phyloP scores from a whole-genome alignment of 2,329 filamentous ascomycete species.

The Neofusicoccum laricinum region DNA sequence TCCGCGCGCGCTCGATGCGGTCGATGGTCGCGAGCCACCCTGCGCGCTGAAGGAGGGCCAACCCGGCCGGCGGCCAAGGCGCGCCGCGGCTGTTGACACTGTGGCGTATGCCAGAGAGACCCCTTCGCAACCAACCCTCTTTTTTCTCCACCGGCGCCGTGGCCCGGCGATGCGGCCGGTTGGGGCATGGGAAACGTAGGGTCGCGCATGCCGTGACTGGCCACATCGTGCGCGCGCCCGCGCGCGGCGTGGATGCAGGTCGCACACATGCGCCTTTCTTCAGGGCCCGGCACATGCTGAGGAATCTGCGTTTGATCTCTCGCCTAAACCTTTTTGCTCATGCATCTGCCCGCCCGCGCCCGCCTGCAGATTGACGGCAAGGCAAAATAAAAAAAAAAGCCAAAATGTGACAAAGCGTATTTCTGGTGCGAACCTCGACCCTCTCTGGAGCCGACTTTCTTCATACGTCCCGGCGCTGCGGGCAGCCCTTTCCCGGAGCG shows the following conservation, averaged over 20 bases:
- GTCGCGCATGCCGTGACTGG: neutral
- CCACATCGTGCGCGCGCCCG: neutral
- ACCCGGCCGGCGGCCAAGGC: conserved; percentile 2
- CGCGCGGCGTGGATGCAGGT: conserved; percentile 1
- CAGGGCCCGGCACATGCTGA: conserved; percentile 3
- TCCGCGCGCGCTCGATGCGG: neutral
- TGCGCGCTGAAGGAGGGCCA: neutral
- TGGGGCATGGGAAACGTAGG: neutral
- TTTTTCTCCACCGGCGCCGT: neutral
- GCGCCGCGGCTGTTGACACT: conserved; percentile 6
- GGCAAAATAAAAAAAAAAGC: neutral
- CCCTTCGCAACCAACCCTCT: neutral
- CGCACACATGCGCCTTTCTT: neutral
- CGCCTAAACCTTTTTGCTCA: neutral
- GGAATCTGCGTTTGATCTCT: conserved; percentile 6
- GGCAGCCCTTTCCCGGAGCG: conserved; percentile 2
- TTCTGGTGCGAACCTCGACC: neutral
- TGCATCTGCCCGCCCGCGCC: neutral
- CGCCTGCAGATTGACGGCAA: neutral
- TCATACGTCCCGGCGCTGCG: neutral
- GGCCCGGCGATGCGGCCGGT: conserved; percentile 7
- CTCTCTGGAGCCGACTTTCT: neutral
- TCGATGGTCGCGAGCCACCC: neutral
- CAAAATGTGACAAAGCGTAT: conserved; percentile 1
- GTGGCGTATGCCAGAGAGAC: neutral